phyloP scores from a whole-genome alignment of 78 protist genomes.

The Polysphondylium violaceum region DNA sequence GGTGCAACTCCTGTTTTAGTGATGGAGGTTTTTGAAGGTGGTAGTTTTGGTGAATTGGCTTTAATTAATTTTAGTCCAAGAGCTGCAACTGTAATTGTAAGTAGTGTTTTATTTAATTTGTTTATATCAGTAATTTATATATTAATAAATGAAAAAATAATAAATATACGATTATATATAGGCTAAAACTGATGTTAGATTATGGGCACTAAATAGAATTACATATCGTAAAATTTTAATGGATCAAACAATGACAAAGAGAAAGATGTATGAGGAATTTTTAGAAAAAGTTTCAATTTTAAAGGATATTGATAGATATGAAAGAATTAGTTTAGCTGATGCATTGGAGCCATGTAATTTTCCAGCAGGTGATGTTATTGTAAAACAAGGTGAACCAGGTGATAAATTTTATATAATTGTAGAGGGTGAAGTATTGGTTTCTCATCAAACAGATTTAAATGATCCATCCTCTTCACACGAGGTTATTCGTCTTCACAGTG shows the following conservation, averaged over 20 bases:
- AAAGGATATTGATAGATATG: constrained; percentile 78
- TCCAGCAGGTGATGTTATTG: constrained; percentile 77
- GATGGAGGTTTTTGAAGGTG: constrained; percentile 61
- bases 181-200: constrained; percentile 59
- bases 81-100: constrained; percentile 93
- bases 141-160: not conserved
- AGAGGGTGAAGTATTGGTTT: constrained; percentile 74
- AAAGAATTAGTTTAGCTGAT: constrained; percentile 86
- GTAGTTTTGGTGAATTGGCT: constrained; percentile 93
- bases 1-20: constrained; percentile 25
- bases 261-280: constrained; percentile 90
- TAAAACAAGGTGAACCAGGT: constrained; percentile 88
- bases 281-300: constrained; percentile 87
- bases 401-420: constrained; percentile 88
- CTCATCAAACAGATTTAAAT: constrained; percentile 1
- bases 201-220: constrained; percentile 90
- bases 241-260: constrained; percentile 87
- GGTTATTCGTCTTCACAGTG: constrained; percentile 66
- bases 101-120: not conserved
- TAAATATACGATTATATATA: not conserved
- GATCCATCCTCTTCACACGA: constrained; percentile 2
- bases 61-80: constrained; percentile 93
- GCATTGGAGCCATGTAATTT: constrained; percentile 83
- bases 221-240: constrained; percentile 89
- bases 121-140: not conserved